Evolutionary conservation across 208 protist species (phyloP), one percentile per base, ranked within the genome.

Genomic region (Leishmania tarentolae): DNA sequence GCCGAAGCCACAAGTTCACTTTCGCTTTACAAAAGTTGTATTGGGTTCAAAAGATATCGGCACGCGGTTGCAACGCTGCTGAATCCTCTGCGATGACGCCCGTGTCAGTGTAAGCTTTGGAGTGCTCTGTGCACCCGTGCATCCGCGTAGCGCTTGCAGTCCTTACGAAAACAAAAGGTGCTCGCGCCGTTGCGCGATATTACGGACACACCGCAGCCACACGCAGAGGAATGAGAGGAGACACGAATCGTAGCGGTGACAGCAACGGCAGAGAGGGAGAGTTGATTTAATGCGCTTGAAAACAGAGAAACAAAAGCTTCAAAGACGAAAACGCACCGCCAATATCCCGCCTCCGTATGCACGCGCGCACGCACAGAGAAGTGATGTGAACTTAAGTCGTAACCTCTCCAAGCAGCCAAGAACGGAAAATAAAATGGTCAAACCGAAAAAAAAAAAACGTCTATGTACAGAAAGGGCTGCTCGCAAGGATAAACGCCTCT

Each of bases 381-480:
- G 44, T 42, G 24, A 21, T 50, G 37, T 59, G 63, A 79, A 37
- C 31, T 57, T 42, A 59, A 44, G 28, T 9, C 52, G 46, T n/a
- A 52, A 24, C 76, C 47, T 15, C 31, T 79, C 21, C 57, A 56
- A 31, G 42, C 59, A 44, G 28, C n/a, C n/a, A 65, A 40, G 13
- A 7, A 46, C 13, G 11, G 40, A 56, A 59, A 69, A 74, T 11
- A 17, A 37, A 73, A 35, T 15, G 57, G 13, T 28, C 40, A 40
- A 35, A 35, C 31, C 8, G 13, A 15, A 31, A 42, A 69, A 57
- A 75, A 28, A 11, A 46, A 76, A 61, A 42, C 17, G 72, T 63
- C 72, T 76, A 76, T 76, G 50, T 76, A 76, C 50, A 76, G n/a
- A 56, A 35, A 66, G 15, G 42, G 2, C 69, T 21, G 69, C 69